Evolutionary conservation across 2,329 filamentous ascomycete genomes (phyloP), one percentile per base, ranked within the genome.

Genomic region (Thyridium curvatum): DNA sequence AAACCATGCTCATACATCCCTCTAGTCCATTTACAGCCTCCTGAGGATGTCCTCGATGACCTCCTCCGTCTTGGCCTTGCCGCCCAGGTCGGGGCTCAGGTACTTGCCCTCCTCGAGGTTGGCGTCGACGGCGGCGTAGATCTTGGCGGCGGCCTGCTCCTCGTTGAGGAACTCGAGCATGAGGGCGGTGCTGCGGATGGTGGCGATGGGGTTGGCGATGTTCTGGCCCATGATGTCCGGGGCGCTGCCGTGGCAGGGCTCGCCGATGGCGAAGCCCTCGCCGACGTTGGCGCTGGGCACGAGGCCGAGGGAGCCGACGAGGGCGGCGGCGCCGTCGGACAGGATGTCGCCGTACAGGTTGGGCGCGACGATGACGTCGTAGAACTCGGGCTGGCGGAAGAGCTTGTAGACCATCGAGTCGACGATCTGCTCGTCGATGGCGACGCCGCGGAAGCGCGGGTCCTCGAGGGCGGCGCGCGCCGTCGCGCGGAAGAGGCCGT

Each of bases 401-500:
- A 98, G 84, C 74, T 97, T 97, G 79, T 97, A 97, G 42, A 97
- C 89, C 93, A 98, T 98, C 45, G 84, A 91, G 68, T 98, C 93
- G 46, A 98, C 91, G 52, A 98, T 98, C 71, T 98, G 93, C 74
- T 97, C 93, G 66, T 97, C 93, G 39, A 96, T 73, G 32, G 68
- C 66, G 39, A 94, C 69, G 44, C 51, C 39, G 44, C 51, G 41
- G 69, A 86, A 96, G 49, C 69, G 73, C 12, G 74, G 51, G 37
- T 73, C 71, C 18, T 79, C 73, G 8, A 97, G 80, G 4, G 86
- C 87, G 21, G 73, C 72, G 50, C 86, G 82, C 13, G 86, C 79
- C 4, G 86, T 85, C 51, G 83, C 72, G 51, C 93, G 83, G 80
- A 98, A 98, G 35, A 98, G 78, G 26, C 93, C 93, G 65, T 98